Evolutionary conservation across 2,329 filamentous ascomycete genomes (phyloP).

Genomic region (Byssoonygena ceratinophila): DNA sequence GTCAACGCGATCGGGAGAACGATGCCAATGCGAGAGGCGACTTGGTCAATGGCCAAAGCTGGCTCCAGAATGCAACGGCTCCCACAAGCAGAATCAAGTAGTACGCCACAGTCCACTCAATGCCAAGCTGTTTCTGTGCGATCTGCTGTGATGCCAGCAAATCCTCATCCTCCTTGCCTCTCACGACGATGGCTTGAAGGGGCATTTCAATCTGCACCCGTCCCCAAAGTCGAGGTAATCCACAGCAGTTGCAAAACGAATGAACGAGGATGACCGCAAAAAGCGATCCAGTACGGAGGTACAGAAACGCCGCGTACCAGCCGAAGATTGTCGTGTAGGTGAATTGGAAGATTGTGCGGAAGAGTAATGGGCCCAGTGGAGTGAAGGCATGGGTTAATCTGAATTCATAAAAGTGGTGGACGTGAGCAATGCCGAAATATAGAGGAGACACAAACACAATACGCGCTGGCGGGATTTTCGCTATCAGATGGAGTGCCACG

Average conservation of each 20-base stretch:
- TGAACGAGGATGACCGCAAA: slow-evolving; percentile 66
- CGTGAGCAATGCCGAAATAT: slow-evolving; percentile 84
- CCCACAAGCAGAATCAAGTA: slow-evolving; percentile 67
- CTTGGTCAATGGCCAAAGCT: slow-evolving; percentile 62
- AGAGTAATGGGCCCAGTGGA: slow-evolving; percentile 50
- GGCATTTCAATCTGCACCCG: slow-evolving; percentile 48
- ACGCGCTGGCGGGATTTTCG: slow-evolving; percentile 44
- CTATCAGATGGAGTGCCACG: slow-evolving; percentile 68
- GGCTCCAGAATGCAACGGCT: slow-evolving; percentile 57
- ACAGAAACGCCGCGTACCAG: slow-evolving; percentile 83
- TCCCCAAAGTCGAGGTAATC: slow-evolving; percentile 78
- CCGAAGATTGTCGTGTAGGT: slow-evolving; percentile 87
- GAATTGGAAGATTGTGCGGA: slow-evolving; percentile 73
- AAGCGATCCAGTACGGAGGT: slow-evolving; percentile 72
- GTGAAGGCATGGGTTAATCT: slow-evolving; percentile 65
- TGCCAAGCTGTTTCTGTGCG: slow-evolving; percentile 27
- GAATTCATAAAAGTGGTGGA: slow-evolving; percentile 96
- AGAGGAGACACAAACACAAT: slow-evolving; percentile 76
- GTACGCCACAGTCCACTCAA: slow-evolving; percentile 64
- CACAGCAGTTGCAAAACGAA: slow-evolving; percentile 85
- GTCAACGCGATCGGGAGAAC: slow-evolving; percentile 22
- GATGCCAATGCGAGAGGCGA: slow-evolving; percentile 30
- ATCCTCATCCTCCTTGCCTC: slow-evolving; percentile 34
- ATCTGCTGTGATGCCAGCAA: slow-evolving; percentile 19
- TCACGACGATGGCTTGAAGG: slow-evolving; percentile 26